A percentile compares a stretch with the other conserved stretches of the same genome.
phyloP scores from a whole-genome alignment of 1,284 basidiomycete species.

The Papiliotrema nemorosa region DNA sequence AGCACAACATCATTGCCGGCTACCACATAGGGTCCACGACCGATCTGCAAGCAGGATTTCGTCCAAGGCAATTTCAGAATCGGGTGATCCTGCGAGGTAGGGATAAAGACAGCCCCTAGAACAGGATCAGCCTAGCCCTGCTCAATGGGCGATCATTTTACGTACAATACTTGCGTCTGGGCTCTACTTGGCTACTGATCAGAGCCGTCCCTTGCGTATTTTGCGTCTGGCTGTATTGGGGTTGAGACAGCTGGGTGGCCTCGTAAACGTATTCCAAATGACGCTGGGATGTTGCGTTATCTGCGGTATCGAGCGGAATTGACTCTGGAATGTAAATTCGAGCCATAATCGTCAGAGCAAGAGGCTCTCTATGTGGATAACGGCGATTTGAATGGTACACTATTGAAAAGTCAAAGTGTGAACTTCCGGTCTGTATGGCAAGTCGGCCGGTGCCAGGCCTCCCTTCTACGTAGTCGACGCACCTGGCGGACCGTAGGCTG shows the following conservation, averaged over 20 bases:
- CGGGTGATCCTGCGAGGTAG: slow-evolving; percentile 34
- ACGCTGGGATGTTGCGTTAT: slow-evolving; percentile 15
- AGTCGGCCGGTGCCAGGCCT: too few relatives aligned
- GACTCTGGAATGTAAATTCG: slow-evolving; percentile 23
- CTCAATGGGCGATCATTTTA: too few relatives aligned
- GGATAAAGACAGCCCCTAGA: slow-evolving; percentile 50
- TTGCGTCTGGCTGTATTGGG: slow-evolving; percentile 32
- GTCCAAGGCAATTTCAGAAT: slow-evolving; percentile 48
- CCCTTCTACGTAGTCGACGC: too few relatives aligned
- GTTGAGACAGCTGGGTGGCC: slow-evolving; percentile 44
- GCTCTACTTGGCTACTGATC: slow-evolving; percentile 41
- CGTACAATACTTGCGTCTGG: slow-evolving; percentile 47
- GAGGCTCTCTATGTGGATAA: too few relatives aligned
- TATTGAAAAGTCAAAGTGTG: too few relatives aligned
- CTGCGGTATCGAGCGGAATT: slow-evolving; percentile 16
- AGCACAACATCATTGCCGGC: slow-evolving; percentile 41
- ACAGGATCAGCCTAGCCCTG: too few relatives aligned
- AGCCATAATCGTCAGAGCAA: too few relatives aligned
- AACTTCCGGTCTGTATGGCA: too few relatives aligned
- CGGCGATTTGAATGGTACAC: too few relatives aligned
- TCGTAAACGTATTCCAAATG: slow-evolving; percentile 34
- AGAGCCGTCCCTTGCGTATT: slow-evolving; percentile 18
- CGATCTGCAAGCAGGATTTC: slow-evolving; percentile 36
- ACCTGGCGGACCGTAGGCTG: too few relatives aligned
- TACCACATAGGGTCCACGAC: slow-evolving; percentile 30